phyloP scores from a whole-genome alignment of 2,329 filamentous ascomycete genomes.

The Sporothrix inflata region DNA sequence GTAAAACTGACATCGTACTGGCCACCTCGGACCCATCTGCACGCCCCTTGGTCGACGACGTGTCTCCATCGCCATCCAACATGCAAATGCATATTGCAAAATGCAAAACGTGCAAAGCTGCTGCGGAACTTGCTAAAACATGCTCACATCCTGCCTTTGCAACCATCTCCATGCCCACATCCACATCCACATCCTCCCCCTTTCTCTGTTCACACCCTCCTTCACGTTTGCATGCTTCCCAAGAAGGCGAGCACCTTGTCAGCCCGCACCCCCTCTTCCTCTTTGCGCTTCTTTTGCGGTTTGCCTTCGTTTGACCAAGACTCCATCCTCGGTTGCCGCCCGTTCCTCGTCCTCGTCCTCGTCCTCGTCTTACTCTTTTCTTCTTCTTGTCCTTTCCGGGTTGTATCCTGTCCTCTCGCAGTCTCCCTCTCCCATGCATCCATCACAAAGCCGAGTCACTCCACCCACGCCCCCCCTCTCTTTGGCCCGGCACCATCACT shows the following conservation, averaged over 20 bases:
- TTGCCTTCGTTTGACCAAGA: neutral
- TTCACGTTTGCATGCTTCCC: neutral
- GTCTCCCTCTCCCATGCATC: neutral
- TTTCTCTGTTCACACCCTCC: neutral
- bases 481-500: neutral
- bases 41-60: neutral
- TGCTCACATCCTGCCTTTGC: neutral
- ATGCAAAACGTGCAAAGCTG: neutral
- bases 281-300: neutral
- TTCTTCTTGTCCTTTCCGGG: neutral
- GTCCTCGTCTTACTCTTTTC: neutral
- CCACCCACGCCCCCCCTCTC: slow-evolving; percentile 12
- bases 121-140: neutral
- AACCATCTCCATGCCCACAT: neutral
- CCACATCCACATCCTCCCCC: neutral
- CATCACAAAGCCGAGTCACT: slow-evolving; percentile 21
- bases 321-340: slow-evolving; percentile 13
- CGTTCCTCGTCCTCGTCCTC: neutral
- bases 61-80: neutral
- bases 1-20: no score
- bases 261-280: neutral
- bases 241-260: neutral
- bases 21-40: neutral
- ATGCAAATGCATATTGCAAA: neutral
- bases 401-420: no score